These are phyloP conservation scores for Casuarina equisetifolia DNA, from an alignment of 306 rosid species.

Conservation along the genomic window DNA sequence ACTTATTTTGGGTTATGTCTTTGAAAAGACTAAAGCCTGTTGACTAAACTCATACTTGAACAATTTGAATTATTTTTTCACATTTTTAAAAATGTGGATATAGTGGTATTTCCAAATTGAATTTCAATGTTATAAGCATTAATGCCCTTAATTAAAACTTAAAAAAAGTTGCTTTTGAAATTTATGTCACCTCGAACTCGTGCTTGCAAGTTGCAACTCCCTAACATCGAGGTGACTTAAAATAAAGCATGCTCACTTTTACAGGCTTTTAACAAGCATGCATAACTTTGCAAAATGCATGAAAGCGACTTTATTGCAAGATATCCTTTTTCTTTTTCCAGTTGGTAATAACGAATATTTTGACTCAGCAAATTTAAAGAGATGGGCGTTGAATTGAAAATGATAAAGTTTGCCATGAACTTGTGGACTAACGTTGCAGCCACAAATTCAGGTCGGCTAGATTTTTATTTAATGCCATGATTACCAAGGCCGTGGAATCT, in stretches of 20 bases:
- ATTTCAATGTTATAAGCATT: neutral
- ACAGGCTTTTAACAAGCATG: no score
- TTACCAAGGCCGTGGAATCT: neutral
- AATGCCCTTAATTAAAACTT: neutral
- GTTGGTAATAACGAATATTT: neutral
- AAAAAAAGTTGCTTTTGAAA: no score
- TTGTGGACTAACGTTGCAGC: neutral
- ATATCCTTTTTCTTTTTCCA: neutral
- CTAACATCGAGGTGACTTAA: no score
- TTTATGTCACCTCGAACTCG: no score
- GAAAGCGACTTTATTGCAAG: neutral
- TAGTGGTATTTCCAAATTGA: no score
- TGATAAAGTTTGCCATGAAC: neutral
- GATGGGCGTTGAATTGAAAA: neutral
- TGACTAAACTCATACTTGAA: no score
- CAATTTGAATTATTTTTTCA: no score
- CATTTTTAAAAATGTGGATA: no score
- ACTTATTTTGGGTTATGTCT: no score
- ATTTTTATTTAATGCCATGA: conserved; percentile 13
- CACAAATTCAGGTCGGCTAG: conserved; percentile 5
- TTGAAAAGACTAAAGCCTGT: no score
- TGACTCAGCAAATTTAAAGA: neutral
- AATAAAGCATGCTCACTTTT: no score
- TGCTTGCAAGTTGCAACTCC: no score
- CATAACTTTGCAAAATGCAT: neutral